Evolutionary conservation across 2,329 filamentous ascomycete genomes (phyloP), one percentile per base, ranked within the genome.

Genomic region (Neofusicoccum sp.): DNA sequence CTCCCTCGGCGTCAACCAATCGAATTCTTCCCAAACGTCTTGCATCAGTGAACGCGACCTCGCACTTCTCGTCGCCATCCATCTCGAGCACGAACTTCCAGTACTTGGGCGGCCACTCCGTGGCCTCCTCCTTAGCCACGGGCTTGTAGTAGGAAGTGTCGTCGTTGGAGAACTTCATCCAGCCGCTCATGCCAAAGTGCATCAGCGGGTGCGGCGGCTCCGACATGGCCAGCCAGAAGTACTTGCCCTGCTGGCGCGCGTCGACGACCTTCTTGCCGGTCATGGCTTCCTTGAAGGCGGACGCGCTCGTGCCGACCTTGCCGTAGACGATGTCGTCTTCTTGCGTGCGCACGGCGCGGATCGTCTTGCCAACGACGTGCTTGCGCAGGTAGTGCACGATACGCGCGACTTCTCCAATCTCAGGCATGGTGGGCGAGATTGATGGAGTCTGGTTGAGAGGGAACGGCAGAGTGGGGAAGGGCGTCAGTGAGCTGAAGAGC

Each of bases 191-290:
- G 43, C 91, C 91, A 67, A 96, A 87, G 74, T 96, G 92, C 86
- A 96, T 91, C 31, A 98, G 85, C 0, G 90, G 85, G 75, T 98
- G 95, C 1, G 93, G 93, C 9, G 91, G 84, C 8, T 84, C 82
- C 28, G 84, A 83, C 84, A 90, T 89, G 38, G 91, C 87, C 24
- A 98, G 80, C 81, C 95, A 99, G 74, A 99, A 98, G 72, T 98
- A 98, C 82, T 98, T 99, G 8, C 95, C 95, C 73, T 97, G 95
- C 62, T 89, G 91, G 3, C 89, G 90, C 3, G 89, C 90, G 58
- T 82, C 83, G 41, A 83, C 68, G 33, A 89, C 86, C 70, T 86
- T 91, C 69, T 89, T 93, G 4, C 91, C 91, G 3, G 82, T 82
- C 70, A 97, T 80, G 1, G 89, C 86, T 59, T 85, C 82, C 67